Percentiles rank a stretch among this genome's conserved stretches.
phyloP scores from a whole-genome alignment of 2,329 filamentous ascomycete genomes.

The Colletotrichum theobromicola region DNA sequence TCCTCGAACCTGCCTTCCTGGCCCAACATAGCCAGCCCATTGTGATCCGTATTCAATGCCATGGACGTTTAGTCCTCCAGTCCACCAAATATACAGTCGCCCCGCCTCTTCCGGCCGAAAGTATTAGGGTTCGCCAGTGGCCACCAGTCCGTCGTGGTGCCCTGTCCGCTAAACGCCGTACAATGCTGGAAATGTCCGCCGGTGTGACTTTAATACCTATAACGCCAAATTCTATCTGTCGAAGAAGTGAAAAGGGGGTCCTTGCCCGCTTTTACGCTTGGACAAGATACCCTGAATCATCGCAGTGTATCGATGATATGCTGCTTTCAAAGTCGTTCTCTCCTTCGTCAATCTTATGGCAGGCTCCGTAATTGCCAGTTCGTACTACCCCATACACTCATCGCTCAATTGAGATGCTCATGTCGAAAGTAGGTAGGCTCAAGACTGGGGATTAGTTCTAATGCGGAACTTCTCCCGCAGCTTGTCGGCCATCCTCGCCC shows the following conservation, averaged over 20 bases:
- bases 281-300: background rate
- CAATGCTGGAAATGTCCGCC: constrained; percentile 16
- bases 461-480: constrained; percentile 60
- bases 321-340: background rate
- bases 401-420: background rate
- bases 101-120: background rate
- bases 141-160: background rate
- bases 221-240: constrained; percentile 3
- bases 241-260: background rate
- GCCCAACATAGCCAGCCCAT: background rate
- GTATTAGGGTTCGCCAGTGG: background rate
- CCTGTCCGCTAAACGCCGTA: constrained; percentile 18
- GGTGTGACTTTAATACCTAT: background rate
- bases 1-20: background rate
- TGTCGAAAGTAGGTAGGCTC: background rate
- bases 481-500: constrained; percentile 51
- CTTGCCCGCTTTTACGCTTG: background rate
- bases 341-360: background rate
- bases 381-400: background rate
- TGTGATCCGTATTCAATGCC: background rate
- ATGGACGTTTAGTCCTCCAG: background rate
- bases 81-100: background rate
- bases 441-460: constrained; percentile 48
- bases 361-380: background rate
- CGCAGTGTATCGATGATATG: background rate